A percentile compares a stretch with the other conserved stretches of the same genome.
phyloP scores from a whole-genome alignment of 148 eudicot species.

The Diospyros lotus region DNA sequence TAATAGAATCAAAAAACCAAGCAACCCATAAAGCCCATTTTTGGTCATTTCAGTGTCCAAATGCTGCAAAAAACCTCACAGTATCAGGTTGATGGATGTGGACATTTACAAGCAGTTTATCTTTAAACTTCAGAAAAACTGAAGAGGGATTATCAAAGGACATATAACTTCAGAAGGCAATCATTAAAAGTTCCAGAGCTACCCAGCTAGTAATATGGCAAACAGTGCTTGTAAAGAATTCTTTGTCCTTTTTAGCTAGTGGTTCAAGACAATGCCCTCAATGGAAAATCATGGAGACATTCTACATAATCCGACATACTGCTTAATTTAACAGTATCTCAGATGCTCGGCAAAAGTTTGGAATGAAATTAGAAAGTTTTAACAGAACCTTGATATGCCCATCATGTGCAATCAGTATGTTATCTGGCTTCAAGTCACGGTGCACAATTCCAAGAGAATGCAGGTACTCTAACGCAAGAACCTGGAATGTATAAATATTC shows the following conservation, averaged over 20 bases:
- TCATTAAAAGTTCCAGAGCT: neutral
- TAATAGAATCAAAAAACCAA: neutral
- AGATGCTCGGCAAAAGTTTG: neutral
- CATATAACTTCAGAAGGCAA: neutral
- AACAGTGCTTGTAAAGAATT: neutral
- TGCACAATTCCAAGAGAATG: conserved; percentile 66
- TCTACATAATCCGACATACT: neutral
- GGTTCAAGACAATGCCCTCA: neutral
- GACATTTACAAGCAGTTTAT: neutral
- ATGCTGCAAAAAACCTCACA: conserved; percentile 8
- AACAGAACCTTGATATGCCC: conserved; percentile 63
- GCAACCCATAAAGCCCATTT: neutral
- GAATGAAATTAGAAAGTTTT: neutral
- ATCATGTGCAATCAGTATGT: conserved; percentile 64
- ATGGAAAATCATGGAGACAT: neutral
- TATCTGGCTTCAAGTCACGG: conserved; percentile 73
- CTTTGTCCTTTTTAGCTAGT: neutral
- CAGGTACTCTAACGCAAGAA: conserved; percentile 68
- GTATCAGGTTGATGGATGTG: conserved; percentile 1
- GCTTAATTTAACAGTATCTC: neutral
- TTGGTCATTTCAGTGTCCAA: neutral
- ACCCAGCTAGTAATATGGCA: neutral
- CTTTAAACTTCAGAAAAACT: neutral
- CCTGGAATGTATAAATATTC: conserved; percentile 30
- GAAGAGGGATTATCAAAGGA: neutral